phyloP scores from a whole-genome alignment of 345 rosid genomes.

The Streptanthus diversifolius region DNA sequence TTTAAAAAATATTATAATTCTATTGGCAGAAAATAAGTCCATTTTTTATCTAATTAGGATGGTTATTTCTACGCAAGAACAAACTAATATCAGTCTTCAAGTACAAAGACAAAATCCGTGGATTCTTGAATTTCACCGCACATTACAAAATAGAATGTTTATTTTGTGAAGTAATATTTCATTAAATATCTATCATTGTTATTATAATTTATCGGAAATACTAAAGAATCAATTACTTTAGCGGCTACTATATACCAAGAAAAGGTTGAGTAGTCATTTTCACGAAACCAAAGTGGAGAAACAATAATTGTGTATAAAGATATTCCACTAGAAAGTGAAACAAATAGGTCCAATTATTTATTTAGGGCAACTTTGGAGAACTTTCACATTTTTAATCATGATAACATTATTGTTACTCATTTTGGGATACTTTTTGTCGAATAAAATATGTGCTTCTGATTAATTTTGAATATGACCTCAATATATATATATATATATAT shows the following conservation, averaged over 20 bases:
- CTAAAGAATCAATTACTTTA: background rate
- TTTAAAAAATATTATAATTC: background rate
- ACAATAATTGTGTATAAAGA: constrained; percentile 30
- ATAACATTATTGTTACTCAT: constrained; percentile 7
- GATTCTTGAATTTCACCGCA: background rate
- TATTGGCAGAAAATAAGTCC: background rate
- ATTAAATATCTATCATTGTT: background rate
- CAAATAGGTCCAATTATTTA: constrained; percentile 21
- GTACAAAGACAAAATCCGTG: background rate
- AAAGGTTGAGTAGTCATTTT: constrained; percentile 24
- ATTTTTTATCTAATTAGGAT: background rate
- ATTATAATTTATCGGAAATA: background rate
- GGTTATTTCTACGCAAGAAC: background rate
- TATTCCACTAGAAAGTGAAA: constrained; percentile 25
- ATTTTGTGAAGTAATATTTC: background rate
- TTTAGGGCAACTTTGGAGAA: constrained; percentile 10
- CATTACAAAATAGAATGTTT: background rate
- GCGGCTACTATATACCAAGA: constrained; percentile 16
- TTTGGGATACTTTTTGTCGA: background rate
- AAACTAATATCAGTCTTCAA: background rate
- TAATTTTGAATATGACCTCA: background rate
- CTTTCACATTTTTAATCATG: constrained; percentile 5
- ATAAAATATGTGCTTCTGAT: background rate
- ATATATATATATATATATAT: too few species aligned
- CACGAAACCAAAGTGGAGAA: constrained; percentile 21